These are phyloP conservation scores for Omphalotus guepiniiformis DNA, from an alignment of 768 basidiomycete genomes.

Conservation along the genomic window DNA sequence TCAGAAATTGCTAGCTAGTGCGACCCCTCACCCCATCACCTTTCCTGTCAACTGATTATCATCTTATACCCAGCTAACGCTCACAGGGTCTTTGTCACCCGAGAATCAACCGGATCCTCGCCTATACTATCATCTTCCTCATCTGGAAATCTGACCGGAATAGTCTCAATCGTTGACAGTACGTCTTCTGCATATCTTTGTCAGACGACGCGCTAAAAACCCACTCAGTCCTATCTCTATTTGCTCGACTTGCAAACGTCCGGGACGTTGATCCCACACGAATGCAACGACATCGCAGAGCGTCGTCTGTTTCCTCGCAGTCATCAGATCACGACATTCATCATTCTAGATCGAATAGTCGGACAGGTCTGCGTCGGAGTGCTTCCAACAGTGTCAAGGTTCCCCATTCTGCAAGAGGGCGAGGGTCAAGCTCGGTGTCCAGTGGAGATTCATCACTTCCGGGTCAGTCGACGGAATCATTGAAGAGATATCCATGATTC, in stretches of 20 bases:
- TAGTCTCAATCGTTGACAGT: conserved; percentile 86
- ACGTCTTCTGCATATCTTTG: conserved; percentile 21
- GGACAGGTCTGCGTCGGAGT: conserved; percentile 34
- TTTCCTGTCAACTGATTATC: conserved; percentile 7
- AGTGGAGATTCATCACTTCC: too few relatives aligned
- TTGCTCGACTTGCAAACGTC: conserved; percentile 71
- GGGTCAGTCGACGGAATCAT: too few relatives aligned
- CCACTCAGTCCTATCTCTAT: conserved; percentile 65
- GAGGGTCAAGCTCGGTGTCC: too few relatives aligned
- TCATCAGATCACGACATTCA: conserved; percentile 29
- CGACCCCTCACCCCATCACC: conserved; percentile 22
- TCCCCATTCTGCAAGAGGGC: too few relatives aligned
- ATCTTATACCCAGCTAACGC: conserved; percentile 57
- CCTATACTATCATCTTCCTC: conserved; percentile 39
- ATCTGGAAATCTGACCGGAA: conserved; percentile 56
- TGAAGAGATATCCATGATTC: too few relatives aligned
- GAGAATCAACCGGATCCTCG: conserved; percentile 50
- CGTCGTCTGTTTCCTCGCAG: conserved; percentile 66
- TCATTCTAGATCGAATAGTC: conserved; percentile 38
- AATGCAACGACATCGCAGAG: conserved; percentile 76
- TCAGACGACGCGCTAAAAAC: background rate
- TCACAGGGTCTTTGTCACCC: conserved; percentile 75
- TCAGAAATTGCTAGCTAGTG: conserved; percentile 80
- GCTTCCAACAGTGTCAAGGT: too few relatives aligned
- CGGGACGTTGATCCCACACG: conserved; percentile 71